Evolutionary conservation across 2,329 filamentous ascomycete species (phyloP).

Genomic region (Sarocladium kiliense): DNA sequence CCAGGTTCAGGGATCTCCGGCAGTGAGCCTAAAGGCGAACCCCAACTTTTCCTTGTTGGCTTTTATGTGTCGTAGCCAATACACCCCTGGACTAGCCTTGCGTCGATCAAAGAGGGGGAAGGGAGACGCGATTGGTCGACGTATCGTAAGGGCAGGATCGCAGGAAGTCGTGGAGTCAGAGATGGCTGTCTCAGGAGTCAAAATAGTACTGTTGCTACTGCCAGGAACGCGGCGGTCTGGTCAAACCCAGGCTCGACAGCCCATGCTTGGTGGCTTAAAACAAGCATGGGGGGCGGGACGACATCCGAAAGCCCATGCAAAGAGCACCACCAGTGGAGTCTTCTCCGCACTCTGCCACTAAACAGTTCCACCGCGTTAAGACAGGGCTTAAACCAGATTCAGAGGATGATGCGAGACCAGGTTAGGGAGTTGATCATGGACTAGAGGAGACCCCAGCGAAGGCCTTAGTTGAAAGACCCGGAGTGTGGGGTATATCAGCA

Average conservation of each 20-base stretch:
- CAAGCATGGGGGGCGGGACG: slow-evolving; percentile 2
- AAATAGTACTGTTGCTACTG: background rate
- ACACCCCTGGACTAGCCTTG: background rate
- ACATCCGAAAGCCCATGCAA: slow-evolving; percentile 6
- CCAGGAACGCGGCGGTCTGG: background rate
- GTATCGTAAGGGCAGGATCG: background rate
- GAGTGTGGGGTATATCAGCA: background rate
- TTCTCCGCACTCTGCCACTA: slow-evolving; percentile 2
- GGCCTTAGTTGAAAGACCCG: background rate
- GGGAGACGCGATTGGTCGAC: background rate
- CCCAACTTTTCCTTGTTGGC: background rate
- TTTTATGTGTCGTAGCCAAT: background rate
- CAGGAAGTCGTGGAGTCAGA: background rate
- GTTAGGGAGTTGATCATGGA: background rate
- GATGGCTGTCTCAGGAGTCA: background rate
- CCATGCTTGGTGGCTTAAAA: background rate
- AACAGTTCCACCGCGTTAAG: background rate
- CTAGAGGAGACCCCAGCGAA: background rate
- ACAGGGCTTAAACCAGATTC: slow-evolving; percentile 1
- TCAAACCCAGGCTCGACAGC: background rate
- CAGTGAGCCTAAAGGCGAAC: background rate
- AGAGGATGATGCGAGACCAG: slow-evolving; percentile 5
- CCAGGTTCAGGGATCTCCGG: background rate
- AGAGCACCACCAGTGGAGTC: background rate
- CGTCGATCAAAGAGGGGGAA: slow-evolving; percentile 4